phyloP scores from a whole-genome alignment of 306 rosid species.

The Acacia melanoxylon region DNA sequence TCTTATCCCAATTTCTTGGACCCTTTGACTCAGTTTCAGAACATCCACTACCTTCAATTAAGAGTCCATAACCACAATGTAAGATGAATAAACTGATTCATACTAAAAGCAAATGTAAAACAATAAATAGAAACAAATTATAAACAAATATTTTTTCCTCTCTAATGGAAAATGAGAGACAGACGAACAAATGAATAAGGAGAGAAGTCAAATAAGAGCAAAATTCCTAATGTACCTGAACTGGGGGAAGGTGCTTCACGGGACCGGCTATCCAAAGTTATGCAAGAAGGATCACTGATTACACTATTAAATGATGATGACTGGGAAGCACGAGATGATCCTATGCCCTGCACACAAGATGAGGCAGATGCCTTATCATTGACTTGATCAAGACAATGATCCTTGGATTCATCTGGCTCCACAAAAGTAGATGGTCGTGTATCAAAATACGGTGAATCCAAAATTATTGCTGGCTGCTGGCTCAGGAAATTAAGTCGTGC shows the following conservation, averaged over 20 bases:
- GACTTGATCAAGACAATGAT: conserved; percentile 46
- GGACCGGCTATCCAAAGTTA: conserved; percentile 51
- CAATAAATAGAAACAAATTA: not conserved
- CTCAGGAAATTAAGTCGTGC: conserved; percentile 72
- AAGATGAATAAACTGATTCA: conserved; percentile 18
- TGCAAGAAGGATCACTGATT: conserved; percentile 52
- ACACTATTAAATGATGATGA: conserved; percentile 56
- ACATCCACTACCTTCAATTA: conserved; percentile 59
- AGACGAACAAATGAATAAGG: not conserved
- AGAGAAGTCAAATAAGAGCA: not conserved
- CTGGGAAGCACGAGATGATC: conserved; percentile 62
- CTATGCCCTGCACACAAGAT: conserved; percentile 48
- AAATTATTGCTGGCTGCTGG: conserved; percentile 66
- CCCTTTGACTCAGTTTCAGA: conserved; percentile 62
- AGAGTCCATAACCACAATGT: conserved; percentile 47
- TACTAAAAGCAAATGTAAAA: conserved; percentile 4
- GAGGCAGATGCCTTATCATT: conserved; percentile 43
- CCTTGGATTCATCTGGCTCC: conserved; percentile 47
- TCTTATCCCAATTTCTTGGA: conserved; percentile 63
- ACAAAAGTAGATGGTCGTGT: conserved; percentile 47
- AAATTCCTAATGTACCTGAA: conserved; percentile 66
- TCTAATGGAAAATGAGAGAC: not conserved
- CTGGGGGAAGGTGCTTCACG: conserved; percentile 76
- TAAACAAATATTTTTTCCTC: too few species aligned
- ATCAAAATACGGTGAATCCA: conserved; percentile 80